Conservation (phyloP, 768 basidiomycete species). For the Mycena olivaceomarginata region DNA sequence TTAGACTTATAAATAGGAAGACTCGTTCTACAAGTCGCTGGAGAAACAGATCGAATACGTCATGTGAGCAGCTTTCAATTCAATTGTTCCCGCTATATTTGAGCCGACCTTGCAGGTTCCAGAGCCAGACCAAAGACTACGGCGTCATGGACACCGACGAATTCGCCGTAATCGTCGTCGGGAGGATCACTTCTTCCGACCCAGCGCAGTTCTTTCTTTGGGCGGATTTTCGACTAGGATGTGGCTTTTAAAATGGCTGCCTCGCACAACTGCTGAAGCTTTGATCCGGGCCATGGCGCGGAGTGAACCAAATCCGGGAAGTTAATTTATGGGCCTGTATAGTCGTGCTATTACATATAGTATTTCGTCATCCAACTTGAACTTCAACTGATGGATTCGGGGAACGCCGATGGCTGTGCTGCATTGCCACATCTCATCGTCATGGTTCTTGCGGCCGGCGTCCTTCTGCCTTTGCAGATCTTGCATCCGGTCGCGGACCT, state of each 20-base stretch:
- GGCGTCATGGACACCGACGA: conserved; percentile 37
- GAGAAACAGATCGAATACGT: conserved; percentile 37
- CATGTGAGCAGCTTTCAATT: not conserved
- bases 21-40: conserved; percentile 26
- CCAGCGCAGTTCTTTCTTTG: conserved; percentile 27
- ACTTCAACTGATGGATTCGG: too few relatives aligned
- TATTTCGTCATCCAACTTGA: too few relatives aligned
- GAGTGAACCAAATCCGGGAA: conserved; percentile 32
- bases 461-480: too few relatives aligned
- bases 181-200: conserved; percentile 11
- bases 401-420: too few relatives aligned
- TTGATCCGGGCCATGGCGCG: conserved; percentile 16
- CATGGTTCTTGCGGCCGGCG: too few relatives aligned
- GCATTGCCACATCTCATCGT: too few relatives aligned
- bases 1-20: not conserved
- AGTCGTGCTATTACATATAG: not conserved
- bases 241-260: conserved; percentile 33
- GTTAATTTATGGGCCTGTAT: conserved; percentile 32
- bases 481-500: too few relatives aligned
- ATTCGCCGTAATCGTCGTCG: conserved; percentile 21
- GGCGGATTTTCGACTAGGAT: conserved; percentile 26
- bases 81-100: not conserved
- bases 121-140: conserved; percentile 33
- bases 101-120: not conserved
- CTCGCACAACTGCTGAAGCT: conserved; percentile 17